phyloP scores from a whole-genome alignment of 176 grass and related monocot species.

The Eleusine coracana region DNA sequence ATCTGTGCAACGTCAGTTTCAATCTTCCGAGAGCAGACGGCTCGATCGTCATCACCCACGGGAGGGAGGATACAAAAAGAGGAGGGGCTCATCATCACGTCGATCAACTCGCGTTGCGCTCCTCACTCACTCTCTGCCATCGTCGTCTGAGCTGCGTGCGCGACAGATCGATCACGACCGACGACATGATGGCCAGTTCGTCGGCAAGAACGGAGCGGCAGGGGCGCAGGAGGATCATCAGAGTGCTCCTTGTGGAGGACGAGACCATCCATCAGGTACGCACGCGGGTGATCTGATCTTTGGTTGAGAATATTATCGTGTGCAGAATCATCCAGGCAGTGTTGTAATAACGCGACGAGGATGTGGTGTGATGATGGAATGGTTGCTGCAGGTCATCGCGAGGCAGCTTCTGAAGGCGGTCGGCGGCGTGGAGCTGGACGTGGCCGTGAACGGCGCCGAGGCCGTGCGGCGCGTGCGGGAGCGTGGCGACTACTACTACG shows the following conservation, averaged over 20 bases:
- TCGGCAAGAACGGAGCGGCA: too few relatives aligned
- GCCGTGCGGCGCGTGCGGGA: constrained; percentile 55
- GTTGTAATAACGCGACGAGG: neutral
- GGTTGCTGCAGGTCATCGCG: constrained; percentile 45
- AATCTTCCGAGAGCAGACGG: neutral
- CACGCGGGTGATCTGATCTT: too few relatives aligned
- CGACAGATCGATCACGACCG: too few relatives aligned
- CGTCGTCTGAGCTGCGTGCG: too few relatives aligned
- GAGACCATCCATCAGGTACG: constrained; percentile 47
- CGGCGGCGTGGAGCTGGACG: constrained; percentile 37
- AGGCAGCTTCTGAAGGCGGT: constrained; percentile 40
- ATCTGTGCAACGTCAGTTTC: neutral
- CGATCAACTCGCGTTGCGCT: too few relatives aligned
- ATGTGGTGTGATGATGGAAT: neutral
- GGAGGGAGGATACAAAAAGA: neutral
- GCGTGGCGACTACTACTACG: constrained; percentile 4
- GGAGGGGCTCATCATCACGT: too few relatives aligned
- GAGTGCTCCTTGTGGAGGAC: constrained; percentile 63
- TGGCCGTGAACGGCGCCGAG: constrained; percentile 50
- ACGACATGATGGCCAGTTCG: neutral
- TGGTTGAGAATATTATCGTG: too few relatives aligned
- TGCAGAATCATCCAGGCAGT: neutral
- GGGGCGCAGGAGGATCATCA: constrained; percentile 26
- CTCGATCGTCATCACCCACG: neutral
- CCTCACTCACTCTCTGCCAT: too few relatives aligned